Percentiles rank a stretch among this genome's conserved stretches.
Evolutionary conservation across 2,329 filamentous ascomycete species (phyloP).

Genomic region (Lecanicillium sp.): DNA sequence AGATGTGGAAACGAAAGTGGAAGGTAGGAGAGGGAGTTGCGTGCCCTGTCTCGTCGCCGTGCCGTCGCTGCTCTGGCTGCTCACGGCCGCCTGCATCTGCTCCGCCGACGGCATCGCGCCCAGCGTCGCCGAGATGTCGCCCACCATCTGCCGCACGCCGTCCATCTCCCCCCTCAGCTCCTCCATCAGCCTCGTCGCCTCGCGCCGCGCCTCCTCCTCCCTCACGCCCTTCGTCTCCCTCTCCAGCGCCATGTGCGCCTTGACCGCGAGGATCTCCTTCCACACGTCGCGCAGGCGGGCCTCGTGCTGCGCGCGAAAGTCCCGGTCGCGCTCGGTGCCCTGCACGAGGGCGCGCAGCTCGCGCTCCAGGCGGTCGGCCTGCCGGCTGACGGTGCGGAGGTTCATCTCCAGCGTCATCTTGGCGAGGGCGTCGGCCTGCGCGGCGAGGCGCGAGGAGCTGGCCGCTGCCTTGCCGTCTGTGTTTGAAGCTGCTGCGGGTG

Average conservation of each 20-base stretch:
- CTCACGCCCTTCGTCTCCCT: conserved; percentile 15
- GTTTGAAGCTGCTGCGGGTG: neutral
- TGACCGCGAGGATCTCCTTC: conserved; percentile 27
- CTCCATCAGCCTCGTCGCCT: conserved; percentile 17
- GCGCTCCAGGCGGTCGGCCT: conserved; percentile 25
- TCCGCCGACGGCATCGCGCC: conserved; percentile 19
- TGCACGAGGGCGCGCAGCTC: conserved; percentile 24
- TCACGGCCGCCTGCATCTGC: conserved; percentile 19
- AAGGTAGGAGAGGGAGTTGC: neutral
- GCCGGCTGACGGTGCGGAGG: conserved; percentile 24
- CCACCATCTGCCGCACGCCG: conserved; percentile 20
- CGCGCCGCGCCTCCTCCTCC: conserved; percentile 18
- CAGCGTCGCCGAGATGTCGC: conserved; percentile 20
- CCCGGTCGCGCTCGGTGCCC: conserved; percentile 22
- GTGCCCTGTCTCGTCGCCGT: neutral
- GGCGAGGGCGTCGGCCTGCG: conserved; percentile 29
- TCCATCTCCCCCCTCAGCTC: conserved; percentile 21
- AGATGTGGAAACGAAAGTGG: neutral
- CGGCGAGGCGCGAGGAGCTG: conserved; percentile 16
- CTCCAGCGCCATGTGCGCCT: conserved; percentile 19
- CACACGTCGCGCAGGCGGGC: conserved; percentile 24
- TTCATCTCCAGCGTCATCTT: conserved; percentile 33
- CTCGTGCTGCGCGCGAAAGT: conserved; percentile 26
- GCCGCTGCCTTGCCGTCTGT: neutral
- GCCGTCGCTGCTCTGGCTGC: conserved; percentile 10